Evolutionary conservation across 2,329 filamentous ascomycete genomes (phyloP).

Genomic region (Trichoderma sp.): DNA sequence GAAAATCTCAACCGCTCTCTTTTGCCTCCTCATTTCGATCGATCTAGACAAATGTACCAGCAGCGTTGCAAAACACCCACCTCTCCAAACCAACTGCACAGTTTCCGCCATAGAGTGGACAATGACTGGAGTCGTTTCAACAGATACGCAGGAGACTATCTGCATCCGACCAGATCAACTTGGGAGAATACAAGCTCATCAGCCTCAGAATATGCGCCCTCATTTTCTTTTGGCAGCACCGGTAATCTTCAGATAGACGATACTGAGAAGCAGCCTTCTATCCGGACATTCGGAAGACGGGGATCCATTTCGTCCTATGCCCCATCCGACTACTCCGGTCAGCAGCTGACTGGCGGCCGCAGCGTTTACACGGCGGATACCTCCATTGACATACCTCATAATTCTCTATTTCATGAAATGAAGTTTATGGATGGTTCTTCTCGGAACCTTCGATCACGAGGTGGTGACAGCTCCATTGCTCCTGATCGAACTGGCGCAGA

Average conservation of each 20-base stretch:
- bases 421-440: slow-evolving; percentile 14
- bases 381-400: slow-evolving; percentile 23
- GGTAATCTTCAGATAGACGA: slow-evolving; percentile 4
- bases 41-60: background rate
- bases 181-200: slow-evolving; percentile 22
- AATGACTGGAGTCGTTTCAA: slow-evolving; percentile 24
- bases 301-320: slow-evolving; percentile 21
- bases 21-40: background rate
- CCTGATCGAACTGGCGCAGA: slow-evolving; percentile 4
- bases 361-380: slow-evolving; percentile 23
- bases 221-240: slow-evolving; percentile 9
- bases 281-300: slow-evolving; percentile 13
- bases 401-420: slow-evolving; percentile 15
- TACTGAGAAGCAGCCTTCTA: background rate
- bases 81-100: slow-evolving; percentile 9
- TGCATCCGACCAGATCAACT: background rate
- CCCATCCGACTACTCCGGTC: slow-evolving; percentile 19
- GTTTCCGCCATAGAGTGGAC: slow-evolving; percentile 18
- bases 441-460: slow-evolving; percentile 16
- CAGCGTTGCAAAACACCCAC: slow-evolving; percentile 18
- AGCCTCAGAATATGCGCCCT: slow-evolving; percentile 3
- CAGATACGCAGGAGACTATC: slow-evolving; percentile 2
- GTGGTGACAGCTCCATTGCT: slow-evolving; percentile 17
- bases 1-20: slow-evolving; percentile 9
- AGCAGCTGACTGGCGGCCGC: slow-evolving; percentile 7